Evolutionary conservation across 2,329 filamentous ascomycete species (phyloP).

Genomic region (Elsinoe batatas): DNA sequence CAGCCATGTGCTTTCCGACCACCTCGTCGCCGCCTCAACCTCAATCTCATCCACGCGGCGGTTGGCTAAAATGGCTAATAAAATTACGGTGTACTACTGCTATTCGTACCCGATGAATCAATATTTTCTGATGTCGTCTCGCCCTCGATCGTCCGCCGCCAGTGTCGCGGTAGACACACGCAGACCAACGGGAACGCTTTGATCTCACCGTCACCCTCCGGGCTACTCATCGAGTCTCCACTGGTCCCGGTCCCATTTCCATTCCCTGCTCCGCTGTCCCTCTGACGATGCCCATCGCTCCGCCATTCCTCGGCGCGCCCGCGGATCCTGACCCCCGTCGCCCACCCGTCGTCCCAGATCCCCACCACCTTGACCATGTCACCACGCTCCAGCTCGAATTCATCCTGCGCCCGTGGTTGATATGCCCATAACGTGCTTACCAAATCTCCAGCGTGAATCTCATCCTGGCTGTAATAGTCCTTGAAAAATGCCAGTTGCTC

Average conservation of each 20-base stretch:
- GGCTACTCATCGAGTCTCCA: constrained; percentile 17
- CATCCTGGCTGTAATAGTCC: constrained; percentile 95
- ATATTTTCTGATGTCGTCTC: constrained; percentile 41
- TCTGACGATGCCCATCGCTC: constrained; percentile 53
- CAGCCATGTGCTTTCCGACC: background rate
- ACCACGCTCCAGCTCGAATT: constrained; percentile 85
- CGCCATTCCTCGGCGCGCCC: constrained; percentile 88
- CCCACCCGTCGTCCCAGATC: constrained; percentile 99
- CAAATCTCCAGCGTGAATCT: constrained; percentile 83
- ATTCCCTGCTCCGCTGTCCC: constrained; percentile 76
- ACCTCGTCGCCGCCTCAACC: background rate
- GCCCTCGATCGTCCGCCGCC: constrained; percentile 92
- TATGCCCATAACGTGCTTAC: constrained; percentile 95
- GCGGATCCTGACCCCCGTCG: constrained; percentile 75
- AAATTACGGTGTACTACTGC: constrained; percentile 3
- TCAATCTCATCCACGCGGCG: too few relatives aligned
- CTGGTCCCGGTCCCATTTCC: constrained; percentile 18
- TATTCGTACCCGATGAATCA: constrained; percentile 8
- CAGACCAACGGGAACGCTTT: constrained; percentile 97
- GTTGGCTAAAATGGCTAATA: background rate
- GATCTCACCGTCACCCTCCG: constrained; percentile 57
- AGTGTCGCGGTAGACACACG: constrained; percentile 89
- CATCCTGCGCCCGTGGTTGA: constrained; percentile 83
- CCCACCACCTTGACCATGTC: constrained; percentile 98
- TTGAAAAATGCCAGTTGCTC: constrained; percentile 96